Conservation (phyloP, 1,284 basidiomycete species). For the Tremellales sp. region DNA sequence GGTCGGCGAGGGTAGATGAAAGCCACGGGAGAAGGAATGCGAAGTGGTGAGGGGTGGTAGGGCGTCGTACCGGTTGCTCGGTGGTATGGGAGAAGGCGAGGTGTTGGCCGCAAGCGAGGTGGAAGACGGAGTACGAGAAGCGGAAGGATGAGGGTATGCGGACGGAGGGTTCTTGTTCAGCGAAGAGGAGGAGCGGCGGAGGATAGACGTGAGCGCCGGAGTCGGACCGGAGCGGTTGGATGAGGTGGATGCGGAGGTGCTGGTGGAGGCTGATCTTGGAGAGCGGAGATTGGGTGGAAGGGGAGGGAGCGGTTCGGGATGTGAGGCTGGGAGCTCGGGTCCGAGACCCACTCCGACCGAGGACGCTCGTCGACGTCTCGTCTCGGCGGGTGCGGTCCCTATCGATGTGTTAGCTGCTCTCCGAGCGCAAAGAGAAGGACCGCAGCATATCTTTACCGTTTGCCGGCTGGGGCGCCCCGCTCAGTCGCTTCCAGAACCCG, state of each 20-base stretch:
- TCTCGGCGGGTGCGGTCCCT: slow-evolving; percentile 1
- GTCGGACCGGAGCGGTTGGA: slow-evolving; percentile 15
- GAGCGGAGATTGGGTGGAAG: slow-evolving; percentile 33
- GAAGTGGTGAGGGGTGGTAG: slow-evolving; percentile 15
- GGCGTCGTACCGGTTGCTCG: slow-evolving; percentile 2
- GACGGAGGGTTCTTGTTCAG: too few relatives aligned
- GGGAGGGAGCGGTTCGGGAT: slow-evolving; percentile 31
- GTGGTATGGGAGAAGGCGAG: neutral
- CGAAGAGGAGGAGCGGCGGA: slow-evolving; percentile 34
- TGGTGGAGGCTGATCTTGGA: slow-evolving; percentile 16
- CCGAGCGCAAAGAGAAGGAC: too few relatives aligned
- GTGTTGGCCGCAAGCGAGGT: slow-evolving; percentile 5
- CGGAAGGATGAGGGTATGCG: slow-evolving; percentile 22
- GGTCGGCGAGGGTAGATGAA: slow-evolving; percentile 39
- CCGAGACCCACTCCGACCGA: slow-evolving; percentile 17
- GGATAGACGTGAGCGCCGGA: slow-evolving; percentile 19
- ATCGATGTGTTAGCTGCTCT: too few relatives aligned
- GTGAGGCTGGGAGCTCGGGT: slow-evolving; percentile 3
- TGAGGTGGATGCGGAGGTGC: slow-evolving; percentile 12
- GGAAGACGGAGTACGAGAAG: slow-evolving; percentile 4
- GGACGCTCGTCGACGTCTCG: slow-evolving; percentile 22
- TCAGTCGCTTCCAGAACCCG: slow-evolving; percentile 37
- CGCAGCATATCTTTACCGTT: neutral
- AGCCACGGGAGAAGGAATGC: slow-evolving; percentile 37
- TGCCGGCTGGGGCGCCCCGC: slow-evolving; percentile 15